Percentiles rank a stretch among this genome's conserved stretches.
Conservation (phyloP, 2,329 filamentous ascomycete genomes). For the Fonsecaea pedrosoi region DNA sequence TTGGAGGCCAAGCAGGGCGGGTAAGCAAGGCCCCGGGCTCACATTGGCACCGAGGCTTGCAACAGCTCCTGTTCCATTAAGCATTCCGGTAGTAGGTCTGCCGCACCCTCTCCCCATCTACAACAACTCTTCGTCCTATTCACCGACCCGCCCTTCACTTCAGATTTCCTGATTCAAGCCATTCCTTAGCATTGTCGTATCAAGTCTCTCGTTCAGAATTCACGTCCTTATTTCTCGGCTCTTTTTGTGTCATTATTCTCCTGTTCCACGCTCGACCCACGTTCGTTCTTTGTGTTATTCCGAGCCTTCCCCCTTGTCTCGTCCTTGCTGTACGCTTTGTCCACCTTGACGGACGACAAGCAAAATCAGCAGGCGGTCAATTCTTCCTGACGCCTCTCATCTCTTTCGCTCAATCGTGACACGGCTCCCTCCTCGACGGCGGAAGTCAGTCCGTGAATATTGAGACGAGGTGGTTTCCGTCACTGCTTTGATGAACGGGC, state of each 20-base stretch:
- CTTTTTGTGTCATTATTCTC: constrained; percentile 32
- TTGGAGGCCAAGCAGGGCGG: constrained; percentile 6
- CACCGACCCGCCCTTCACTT: constrained; percentile 22
- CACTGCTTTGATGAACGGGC: neutral
- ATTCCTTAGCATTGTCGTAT: constrained; percentile 31
- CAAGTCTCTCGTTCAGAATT: constrained; percentile 29
- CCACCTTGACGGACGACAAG: constrained; percentile 8
- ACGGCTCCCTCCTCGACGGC: neutral
- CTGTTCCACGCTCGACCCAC: constrained; percentile 17
- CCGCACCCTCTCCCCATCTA: constrained; percentile 21
- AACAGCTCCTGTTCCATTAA: constrained; percentile 1
- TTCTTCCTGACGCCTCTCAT: neutral
- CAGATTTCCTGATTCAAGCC: constrained; percentile 5
- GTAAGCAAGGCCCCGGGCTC: neutral
- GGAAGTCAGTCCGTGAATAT: neutral
- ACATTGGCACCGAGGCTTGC: neutral
- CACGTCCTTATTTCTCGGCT: constrained; percentile 18
- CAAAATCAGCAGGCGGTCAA: neutral
- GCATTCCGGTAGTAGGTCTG: constrained; percentile 11
- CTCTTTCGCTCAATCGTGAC: neutral
- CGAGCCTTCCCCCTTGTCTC: constrained; percentile 27
- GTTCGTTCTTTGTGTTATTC: constrained; percentile 23
- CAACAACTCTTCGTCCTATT: constrained; percentile 20
- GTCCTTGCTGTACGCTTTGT: constrained; percentile 28
- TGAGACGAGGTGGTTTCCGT: constrained; percentile 1